phyloP scores from a whole-genome alignment of 805 yeast genomes.

The Saccharomycopsis selenospora region DNA sequence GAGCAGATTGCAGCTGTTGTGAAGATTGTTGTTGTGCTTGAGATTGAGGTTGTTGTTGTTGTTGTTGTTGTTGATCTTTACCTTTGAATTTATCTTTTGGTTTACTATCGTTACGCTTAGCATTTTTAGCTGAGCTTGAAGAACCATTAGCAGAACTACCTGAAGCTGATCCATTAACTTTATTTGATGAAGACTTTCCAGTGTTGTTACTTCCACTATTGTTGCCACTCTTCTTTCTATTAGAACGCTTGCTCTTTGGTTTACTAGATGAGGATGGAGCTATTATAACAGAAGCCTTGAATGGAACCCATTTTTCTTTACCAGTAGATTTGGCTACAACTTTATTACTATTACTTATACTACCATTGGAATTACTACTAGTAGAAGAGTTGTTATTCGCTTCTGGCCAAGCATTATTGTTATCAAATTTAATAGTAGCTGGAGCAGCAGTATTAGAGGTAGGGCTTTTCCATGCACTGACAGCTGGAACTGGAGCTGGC shows the following conservation, averaged over 20 bases:
- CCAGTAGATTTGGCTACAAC: slow-evolving; percentile 24
- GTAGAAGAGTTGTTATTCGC: slow-evolving; percentile 21
- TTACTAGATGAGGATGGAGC: slow-evolving; percentile 9
- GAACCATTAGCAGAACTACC: slow-evolving; percentile 9
- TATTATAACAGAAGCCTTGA: slow-evolving; percentile 45
- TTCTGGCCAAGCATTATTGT: slow-evolving; percentile 29
- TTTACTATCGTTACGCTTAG: slow-evolving; percentile 4
- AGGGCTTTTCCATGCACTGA: slow-evolving; percentile 50
- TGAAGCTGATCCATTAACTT: not conserved
- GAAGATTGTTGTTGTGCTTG: no score
- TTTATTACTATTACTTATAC: slow-evolving; percentile 20
- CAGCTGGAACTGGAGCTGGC: slow-evolving; percentile 61
- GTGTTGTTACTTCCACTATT: not conserved
- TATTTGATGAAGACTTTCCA: not conserved
- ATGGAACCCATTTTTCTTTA: slow-evolving; percentile 70
- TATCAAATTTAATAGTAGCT: slow-evolving; percentile 22
- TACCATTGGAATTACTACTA: slow-evolving; percentile 13
- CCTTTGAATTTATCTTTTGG: not conserved
- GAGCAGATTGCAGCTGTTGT: no score
- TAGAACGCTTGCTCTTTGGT: slow-evolving; percentile 12
- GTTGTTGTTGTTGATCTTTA: not conserved
- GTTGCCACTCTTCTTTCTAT: slow-evolving; percentile 11
- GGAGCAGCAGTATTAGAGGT: slow-evolving; percentile 26
- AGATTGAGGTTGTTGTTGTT: no score
- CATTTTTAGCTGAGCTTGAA: not conserved